Evolutionary conservation across 768 basidiomycete species (phyloP).

Genomic region (Saitozyma podzolica): DNA sequence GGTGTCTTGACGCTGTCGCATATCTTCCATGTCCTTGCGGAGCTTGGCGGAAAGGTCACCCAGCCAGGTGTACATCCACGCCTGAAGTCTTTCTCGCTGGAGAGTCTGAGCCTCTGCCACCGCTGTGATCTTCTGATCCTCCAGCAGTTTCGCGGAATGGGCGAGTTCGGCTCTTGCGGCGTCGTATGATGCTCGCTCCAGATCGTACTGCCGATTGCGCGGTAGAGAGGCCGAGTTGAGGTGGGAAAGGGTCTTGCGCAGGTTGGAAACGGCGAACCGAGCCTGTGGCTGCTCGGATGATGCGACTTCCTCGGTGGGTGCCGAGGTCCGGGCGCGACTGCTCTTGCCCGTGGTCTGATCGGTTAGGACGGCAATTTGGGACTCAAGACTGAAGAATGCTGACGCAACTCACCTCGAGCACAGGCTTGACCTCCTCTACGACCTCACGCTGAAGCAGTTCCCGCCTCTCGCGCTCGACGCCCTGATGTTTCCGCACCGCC

Average conservation of each 20-base stretch:
- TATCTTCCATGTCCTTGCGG: slow-evolving; percentile 25
- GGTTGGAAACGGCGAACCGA: slow-evolving; percentile 45
- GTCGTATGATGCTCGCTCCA: slow-evolving; percentile 43
- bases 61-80: slow-evolving; percentile 48
- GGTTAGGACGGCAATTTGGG: neutral
- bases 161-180: slow-evolving; percentile 45
- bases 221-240: slow-evolving; percentile 26
- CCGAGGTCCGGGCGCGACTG: neutral
- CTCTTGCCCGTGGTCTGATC: neutral
- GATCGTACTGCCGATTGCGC: slow-evolving; percentile 34
- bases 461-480: slow-evolving; percentile 27
- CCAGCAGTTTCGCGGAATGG: slow-evolving; percentile 28
- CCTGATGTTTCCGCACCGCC: slow-evolving; percentile 23
- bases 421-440: slow-evolving; percentile 40
- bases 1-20: slow-evolving; percentile 7
- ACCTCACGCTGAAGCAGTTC: slow-evolving; percentile 23
- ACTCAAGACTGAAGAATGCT: neutral
- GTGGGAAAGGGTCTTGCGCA: slow-evolving; percentile 57
- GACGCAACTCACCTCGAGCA: slow-evolving; percentile 24
- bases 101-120: slow-evolving; percentile 15
- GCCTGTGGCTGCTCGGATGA: slow-evolving; percentile 5
- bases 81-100: slow-evolving; percentile 36
- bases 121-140: slow-evolving; percentile 3
- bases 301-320: neutral
- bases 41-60: slow-evolving; percentile 24